Conservation (phyloP, 495 filamentous ascomycete genomes). For the Lepraria neglecta region DNA sequence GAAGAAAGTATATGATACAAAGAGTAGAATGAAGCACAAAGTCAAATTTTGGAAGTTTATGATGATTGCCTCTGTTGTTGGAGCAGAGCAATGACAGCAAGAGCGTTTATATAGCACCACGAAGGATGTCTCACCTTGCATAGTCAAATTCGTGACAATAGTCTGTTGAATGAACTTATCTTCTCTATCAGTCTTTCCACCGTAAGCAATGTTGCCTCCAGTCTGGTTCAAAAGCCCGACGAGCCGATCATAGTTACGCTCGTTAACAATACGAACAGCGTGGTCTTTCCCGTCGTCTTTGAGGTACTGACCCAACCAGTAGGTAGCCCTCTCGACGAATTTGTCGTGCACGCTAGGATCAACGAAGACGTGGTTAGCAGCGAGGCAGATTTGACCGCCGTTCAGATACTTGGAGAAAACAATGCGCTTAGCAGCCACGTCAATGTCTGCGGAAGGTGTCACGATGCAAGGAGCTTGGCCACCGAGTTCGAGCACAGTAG, state of each 20-base stretch:
- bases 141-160: slow-evolving; percentile 14
- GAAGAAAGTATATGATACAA: no score
- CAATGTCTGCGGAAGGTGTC: slow-evolving; percentile 23
- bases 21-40: no score
- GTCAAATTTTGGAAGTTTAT: no score
- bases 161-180: slow-evolving; percentile 18
- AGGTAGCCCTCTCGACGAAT: slow-evolving; percentile 12
- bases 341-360: slow-evolving; percentile 14
- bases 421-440: slow-evolving; percentile 23
- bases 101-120: neutral
- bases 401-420: slow-evolving; percentile 22
- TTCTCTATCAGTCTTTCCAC: slow-evolving; percentile 13
- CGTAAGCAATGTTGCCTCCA: slow-evolving; percentile 12
- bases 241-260: slow-evolving; percentile 18
- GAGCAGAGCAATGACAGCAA: no score
- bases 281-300: slow-evolving; percentile 9
- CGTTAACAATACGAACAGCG: slow-evolving; percentile 17
- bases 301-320: slow-evolving; percentile 16
- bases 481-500: slow-evolving; percentile 27
- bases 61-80: no score
- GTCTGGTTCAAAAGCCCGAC: slow-evolving; percentile 12
- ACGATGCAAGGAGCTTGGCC: slow-evolving; percentile 27
- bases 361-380: slow-evolving; percentile 24
- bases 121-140: slow-evolving; percentile 6
- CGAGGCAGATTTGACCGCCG: slow-evolving; percentile 26